A percentile compares a stretch with the other conserved stretches of the same genome.
Evolutionary conservation across 2,329 filamentous ascomycete genomes (phyloP).

Genomic region (Verticillium klebahnii): DNA sequence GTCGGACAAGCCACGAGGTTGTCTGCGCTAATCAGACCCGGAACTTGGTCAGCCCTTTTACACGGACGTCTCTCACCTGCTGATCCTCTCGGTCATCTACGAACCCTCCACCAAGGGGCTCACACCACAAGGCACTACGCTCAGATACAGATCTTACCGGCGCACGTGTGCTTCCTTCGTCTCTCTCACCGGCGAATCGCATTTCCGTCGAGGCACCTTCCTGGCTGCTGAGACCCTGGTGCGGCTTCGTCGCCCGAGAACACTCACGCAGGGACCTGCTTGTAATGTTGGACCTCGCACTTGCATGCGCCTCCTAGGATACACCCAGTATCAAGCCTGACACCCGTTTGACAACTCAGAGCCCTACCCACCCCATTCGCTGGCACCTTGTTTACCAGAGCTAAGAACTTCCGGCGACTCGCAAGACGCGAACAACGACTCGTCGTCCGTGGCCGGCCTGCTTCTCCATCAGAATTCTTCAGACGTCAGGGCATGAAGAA

Average conservation of each 20-base stretch:
- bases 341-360: conserved; percentile 30
- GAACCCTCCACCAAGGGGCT: not conserved
- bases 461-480: conserved; percentile 4
- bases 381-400: conserved; percentile 15
- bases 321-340: conserved; percentile 33
- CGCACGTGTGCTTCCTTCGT: conserved; percentile 2
- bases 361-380: conserved; percentile 22
- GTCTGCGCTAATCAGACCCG: not conserved
- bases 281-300: conserved; percentile 30
- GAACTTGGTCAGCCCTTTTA: not conserved
- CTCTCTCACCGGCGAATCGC: conserved; percentile 12
- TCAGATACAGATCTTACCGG: conserved; percentile 8
- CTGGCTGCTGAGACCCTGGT: conserved; percentile 31
- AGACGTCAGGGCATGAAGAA: conserved; percentile 1
- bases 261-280: conserved; percentile 35
- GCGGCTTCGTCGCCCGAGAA: conserved; percentile 32
- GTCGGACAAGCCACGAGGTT: not conserved
- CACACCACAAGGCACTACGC: not conserved
- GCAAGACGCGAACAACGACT: conserved; percentile 13
- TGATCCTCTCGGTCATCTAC: not conserved
- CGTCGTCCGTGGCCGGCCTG: conserved; percentile 12
- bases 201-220: conserved; percentile 10
- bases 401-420: conserved; percentile 13
- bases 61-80: not conserved
- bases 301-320: conserved; percentile 33